Base-by-base conservation (phyloP, 1,284 basidiomycete species). In the Boletus sp. region DNA sequence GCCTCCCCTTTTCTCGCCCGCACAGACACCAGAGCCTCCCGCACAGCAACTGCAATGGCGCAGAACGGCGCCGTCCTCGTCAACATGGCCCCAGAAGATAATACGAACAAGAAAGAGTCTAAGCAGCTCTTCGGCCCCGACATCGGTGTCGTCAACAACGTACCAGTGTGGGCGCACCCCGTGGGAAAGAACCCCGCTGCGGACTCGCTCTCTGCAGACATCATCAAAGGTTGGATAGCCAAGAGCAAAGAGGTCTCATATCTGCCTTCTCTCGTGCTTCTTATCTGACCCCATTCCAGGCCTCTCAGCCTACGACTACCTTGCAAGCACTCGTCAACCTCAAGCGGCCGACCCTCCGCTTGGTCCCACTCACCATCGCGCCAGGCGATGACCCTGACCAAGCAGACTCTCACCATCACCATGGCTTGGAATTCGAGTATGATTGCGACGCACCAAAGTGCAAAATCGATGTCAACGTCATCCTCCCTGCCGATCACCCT, bases 311-410 rank as follows among this genome's bases (percentile, higher is more conserved):
- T 0, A 94, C 91, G 0, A 94, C 91, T 0, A 94, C 91, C 2
- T 74, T 94, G 1, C 91, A 94, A 70, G 91, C 91, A 1, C 77
- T 93, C 26, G 91, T 94, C 53, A 94, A 94, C 61, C 80, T 94
- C 58, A 94, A 94, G 65, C 81, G 91, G 8, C 92, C 91, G 0
- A 84, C 88, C 2, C 73, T 83, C 46, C 84, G 77, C 38, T 78
- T 81, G 37, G 88, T 78, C 29, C 90, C 82, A n/a, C 75, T 82
- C 39, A 70, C 75, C 9, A 60, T 71, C 16, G 72, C 78, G 17
- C 67, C 75, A 0, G 66, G 68, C 5, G 72, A 75, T 39, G 72
- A 72, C 50, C 60, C 65, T 46, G 67, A 69, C 41, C 66, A 73
- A 47, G 61, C 57, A 9, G 74, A 80, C 37, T 73, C 69, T 29